Base-by-base conservation (phyloP, 805 yeast genomes). In the Cyberlindnera xylosilytica region DNA sequence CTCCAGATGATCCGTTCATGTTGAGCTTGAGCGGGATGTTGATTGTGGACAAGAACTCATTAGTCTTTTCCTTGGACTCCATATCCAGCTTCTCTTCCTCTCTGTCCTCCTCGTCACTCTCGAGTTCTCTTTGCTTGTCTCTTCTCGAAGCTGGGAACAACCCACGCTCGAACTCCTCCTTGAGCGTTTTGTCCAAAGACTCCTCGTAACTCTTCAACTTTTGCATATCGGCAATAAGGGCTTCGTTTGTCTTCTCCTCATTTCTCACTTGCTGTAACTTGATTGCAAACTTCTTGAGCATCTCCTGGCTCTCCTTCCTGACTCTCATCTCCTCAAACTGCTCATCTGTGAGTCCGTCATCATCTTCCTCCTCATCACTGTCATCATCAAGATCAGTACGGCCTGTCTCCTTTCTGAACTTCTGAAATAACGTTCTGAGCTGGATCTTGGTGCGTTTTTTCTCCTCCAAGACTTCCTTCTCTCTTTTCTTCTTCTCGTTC, bases 401-500 rank as follows among this genome's bases (percentile, higher is more conserved):
- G 4, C 45, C 42, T 15, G 50, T 19, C 20, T 61, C 55, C 31
- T 60, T 61, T 35, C 62, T 61, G 17, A 66, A 61, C 6, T 68
- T 72, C 43, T 65, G 68, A 44, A 68, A 72, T 33, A 79, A 53
- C 45, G 68, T 60, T 43, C 75, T 69, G 32, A 81, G 56, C 39
- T 74, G 70, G 17, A 62, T 54, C 50, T 73, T 73, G 1, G 82
- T 71, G 45, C 72, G 68, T 30, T 63, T 62, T 34, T 78, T 67
- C 48, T 79, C 87, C 17, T 60, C 64, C 17, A 70, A 61, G 9
- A 69, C 54, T 45, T 77, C 78, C 44, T 65, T 65, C 38, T 70
- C 73, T 33, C 83, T 66, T 35, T 76, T 74, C 36, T 68, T 68
- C 40, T 69, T 66, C 42, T 80, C 86, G 20, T 75, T 60, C 31